These are phyloP conservation scores for Vickermania spadyakhi DNA, from an alignment of 208 protist species.

Conservation along the genomic window DNA sequence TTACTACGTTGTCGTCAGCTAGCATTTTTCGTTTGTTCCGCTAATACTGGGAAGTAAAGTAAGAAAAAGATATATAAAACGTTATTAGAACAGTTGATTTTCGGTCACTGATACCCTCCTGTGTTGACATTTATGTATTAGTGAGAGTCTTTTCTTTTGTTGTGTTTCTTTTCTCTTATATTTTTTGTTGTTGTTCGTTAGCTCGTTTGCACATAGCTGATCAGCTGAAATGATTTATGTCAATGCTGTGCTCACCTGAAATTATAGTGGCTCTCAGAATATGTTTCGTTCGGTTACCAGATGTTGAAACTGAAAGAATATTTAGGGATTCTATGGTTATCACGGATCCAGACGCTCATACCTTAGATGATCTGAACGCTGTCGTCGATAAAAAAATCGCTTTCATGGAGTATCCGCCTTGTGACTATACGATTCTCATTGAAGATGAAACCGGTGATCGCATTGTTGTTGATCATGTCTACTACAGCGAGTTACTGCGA, in stretches of 20 bases:
- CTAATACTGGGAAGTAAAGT: no score
- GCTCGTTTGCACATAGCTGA: no score
- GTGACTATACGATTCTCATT: conserved; percentile 59
- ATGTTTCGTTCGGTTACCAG: conserved; percentile 53
- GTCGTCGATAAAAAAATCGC: conserved; percentile 61
- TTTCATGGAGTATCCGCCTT: conserved; percentile 57
- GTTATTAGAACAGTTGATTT: no score
- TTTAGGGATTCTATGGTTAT: conserved; percentile 47
- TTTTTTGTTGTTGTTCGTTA: no score
- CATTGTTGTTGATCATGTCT: conserved; percentile 74
- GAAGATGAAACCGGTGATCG: conserved; percentile 37
- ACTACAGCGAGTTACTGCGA: conserved; percentile 35
- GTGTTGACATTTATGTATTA: no score
- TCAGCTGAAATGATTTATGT: no score
- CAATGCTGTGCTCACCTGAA: no score
- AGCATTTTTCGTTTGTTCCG: conserved; percentile 29
- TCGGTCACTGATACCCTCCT: no score
- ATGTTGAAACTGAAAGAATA: conserved; percentile 42
- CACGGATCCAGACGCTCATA: conserved; percentile 39
- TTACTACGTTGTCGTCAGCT: conserved; percentile 55
- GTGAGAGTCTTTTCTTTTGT: no score
- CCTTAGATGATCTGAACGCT: conserved; percentile 45
- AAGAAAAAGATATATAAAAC: no score
- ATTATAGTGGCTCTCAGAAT: conserved; percentile 32
- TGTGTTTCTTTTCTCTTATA: no score